A percentile compares a stretch with the other conserved stretches of the same genome.
These are phyloP conservation scores for Arachnomyces sp. DNA, from an alignment of 2,329 filamentous ascomycete genomes.

Conservation along the genomic window DNA sequence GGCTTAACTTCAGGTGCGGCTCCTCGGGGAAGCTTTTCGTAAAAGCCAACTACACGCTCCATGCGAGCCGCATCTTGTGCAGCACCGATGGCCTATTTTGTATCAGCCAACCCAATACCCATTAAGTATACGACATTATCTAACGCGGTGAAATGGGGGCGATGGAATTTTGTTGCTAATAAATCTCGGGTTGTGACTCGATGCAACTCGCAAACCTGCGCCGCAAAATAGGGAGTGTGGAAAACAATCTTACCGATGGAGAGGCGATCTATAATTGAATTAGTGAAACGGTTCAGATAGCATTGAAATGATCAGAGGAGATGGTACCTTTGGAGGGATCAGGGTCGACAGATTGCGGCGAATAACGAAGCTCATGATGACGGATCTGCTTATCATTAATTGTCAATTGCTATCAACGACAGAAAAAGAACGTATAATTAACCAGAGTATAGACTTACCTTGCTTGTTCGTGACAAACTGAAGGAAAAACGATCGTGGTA, in stretches of 20 bases:
- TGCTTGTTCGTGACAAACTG: too few relatives aligned
- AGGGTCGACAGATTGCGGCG: constrained; percentile 93
- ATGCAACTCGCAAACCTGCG: constrained; percentile 5
- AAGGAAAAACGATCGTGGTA: neutral
- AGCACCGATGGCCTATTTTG: constrained; percentile 77
- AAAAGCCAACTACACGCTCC: constrained; percentile 97
- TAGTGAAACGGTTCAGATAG: constrained; percentile 39
- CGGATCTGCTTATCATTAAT: constrained; percentile 23
- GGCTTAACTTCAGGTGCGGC: constrained; percentile 75
- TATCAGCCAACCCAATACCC: neutral
- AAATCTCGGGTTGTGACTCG: constrained; percentile 2
- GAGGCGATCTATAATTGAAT: constrained; percentile 60
- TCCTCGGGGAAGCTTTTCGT: constrained; percentile 95
- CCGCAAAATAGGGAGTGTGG: constrained; percentile 4
- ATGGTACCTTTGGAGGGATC: constrained; percentile 89
- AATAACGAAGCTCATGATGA: constrained; percentile 86
- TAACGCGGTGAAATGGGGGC: neutral
- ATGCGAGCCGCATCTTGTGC: constrained; percentile 95
- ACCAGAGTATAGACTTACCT: too few relatives aligned
- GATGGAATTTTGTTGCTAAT: constrained; percentile 3
- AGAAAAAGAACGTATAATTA: too few relatives aligned
- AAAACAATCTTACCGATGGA: constrained; percentile 61
- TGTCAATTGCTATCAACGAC: constrained; percentile 9
- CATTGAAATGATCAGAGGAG: constrained; percentile 14
- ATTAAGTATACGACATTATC: neutral